phyloP scores from a whole-genome alignment of 2,329 filamentous ascomycete species.

The Diaporthe sp. region DNA sequence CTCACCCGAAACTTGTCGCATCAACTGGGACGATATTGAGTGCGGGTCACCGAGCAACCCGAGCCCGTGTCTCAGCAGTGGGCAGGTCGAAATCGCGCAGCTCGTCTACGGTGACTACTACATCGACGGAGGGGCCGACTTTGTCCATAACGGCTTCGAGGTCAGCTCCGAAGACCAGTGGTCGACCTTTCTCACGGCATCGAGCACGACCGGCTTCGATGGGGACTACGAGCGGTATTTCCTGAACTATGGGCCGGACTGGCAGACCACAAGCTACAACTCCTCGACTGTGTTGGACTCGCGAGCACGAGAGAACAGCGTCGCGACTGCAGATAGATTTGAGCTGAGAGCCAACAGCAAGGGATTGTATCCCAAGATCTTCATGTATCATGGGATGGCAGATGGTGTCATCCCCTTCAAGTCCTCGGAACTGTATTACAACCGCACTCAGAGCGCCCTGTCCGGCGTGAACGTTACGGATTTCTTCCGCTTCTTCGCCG shows the following conservation, averaged over 20 bases:
- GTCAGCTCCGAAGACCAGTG: constrained; percentile 61
- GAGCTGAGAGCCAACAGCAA: constrained; percentile 57
- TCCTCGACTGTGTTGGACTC: constrained; percentile 30
- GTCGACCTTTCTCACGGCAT: constrained; percentile 43
- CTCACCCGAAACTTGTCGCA: constrained; percentile 58
- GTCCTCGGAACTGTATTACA: constrained; percentile 54
- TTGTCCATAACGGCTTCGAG: constrained; percentile 60
- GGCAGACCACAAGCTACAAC: constrained; percentile 52
- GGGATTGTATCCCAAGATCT: constrained; percentile 56
- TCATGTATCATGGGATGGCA: constrained; percentile 62
- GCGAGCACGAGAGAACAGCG: constrained; percentile 46
- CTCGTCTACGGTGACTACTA: constrained; percentile 45
- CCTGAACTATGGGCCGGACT: constrained; percentile 55
- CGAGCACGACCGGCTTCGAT: constrained; percentile 51
- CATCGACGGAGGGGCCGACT: constrained; percentile 48
- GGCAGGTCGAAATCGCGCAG: constrained; percentile 49
- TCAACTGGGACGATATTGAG: constrained; percentile 50
- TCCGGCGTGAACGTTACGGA: constrained; percentile 47
- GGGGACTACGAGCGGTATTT: constrained; percentile 56
- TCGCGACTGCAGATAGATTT: constrained; percentile 49
- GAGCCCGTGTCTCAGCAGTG: constrained; percentile 51
- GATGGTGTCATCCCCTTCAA: constrained; percentile 58
- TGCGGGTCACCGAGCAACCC: constrained; percentile 27
- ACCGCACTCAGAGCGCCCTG: constrained; percentile 47
- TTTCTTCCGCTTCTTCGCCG: constrained; percentile 63